Conservation (phyloP, 192 early-diverging fungal species). For the Piromyces finnis region DNA sequence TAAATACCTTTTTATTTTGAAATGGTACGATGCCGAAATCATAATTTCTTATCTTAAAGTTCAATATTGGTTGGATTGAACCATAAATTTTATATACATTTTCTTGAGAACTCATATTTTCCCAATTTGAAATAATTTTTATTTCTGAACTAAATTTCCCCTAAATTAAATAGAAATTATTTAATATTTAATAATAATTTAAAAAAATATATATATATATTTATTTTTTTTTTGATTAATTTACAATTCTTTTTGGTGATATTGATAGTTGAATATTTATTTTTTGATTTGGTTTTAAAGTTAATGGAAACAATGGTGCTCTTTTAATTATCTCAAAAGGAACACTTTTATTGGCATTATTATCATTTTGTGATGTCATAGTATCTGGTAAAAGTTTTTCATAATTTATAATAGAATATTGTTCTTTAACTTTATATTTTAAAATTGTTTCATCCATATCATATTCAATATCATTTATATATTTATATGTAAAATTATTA, state of each 20-base stretch:
- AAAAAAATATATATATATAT: too few species aligned
- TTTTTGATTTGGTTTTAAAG: not conserved
- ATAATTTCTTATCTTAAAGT: not conserved
- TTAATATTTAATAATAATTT: too few species aligned
- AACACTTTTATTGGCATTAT: not conserved
- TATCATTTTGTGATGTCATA: too few species aligned
- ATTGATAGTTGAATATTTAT: not conserved
- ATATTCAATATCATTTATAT: not conserved
- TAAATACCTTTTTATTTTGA: not conserved
- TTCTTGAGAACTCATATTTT: not conserved
- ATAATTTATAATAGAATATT: not conserved
- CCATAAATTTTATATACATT: not conserved
- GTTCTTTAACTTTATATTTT: not conserved
- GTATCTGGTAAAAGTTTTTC: not conserved
- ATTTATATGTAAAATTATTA: not conserved
- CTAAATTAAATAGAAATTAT: not conserved
- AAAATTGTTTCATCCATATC: not conserved
- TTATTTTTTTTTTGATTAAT: too few species aligned
- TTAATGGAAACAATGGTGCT: not conserved
- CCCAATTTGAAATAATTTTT: not conserved
- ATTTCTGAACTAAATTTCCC: not conserved
- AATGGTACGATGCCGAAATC: not conserved
- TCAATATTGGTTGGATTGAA: not conserved
- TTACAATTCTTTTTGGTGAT: not conserved
- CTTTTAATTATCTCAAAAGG: not conserved